Evolutionary conservation across 768 basidiomycete species (phyloP).

Genomic region (Vararia minispora): DNA sequence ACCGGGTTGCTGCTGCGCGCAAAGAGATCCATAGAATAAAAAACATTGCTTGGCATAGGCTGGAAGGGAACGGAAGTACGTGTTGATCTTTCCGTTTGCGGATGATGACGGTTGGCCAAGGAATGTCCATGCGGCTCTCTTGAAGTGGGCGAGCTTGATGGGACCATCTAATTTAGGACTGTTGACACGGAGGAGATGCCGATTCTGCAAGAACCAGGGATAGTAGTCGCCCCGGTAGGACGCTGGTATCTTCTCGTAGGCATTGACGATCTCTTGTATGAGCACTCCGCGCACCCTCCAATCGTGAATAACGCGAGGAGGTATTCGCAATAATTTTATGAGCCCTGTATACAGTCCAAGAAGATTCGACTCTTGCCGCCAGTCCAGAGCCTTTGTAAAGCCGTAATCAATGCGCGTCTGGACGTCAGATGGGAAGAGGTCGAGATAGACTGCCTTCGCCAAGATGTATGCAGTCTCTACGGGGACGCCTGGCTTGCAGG

Average conservation of each 20-base stretch:
- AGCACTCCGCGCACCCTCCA: conserved; percentile 25
- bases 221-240: conserved; percentile 21
- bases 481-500: conserved; percentile 18
- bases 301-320: conserved; percentile 20
- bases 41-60: neutral
- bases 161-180: conserved; percentile 1
- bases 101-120: conserved; percentile 1
- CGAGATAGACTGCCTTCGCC: conserved; percentile 16
- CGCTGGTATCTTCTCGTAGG: conserved; percentile 18
- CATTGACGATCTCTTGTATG: conserved; percentile 22
- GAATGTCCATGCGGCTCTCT: conserved; percentile 1
- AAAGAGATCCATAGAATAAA: neutral
- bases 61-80: neutral
- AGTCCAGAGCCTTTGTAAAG: conserved; percentile 17
- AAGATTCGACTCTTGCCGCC: conserved; percentile 15
- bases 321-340: conserved; percentile 18
- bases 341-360: conserved; percentile 24
- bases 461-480: conserved; percentile 25
- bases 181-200: conserved; percentile 18
- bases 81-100: neutral
- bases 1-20: neutral
- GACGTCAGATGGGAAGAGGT: conserved; percentile 20
- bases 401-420: conserved; percentile 27
- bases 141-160: conserved; percentile 4
- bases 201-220: conserved; percentile 26